Percentiles rank a stretch among this genome's conserved stretches.
Evolutionary conservation across 768 basidiomycete species (phyloP).

Genomic region (Boletus bicolor): DNA sequence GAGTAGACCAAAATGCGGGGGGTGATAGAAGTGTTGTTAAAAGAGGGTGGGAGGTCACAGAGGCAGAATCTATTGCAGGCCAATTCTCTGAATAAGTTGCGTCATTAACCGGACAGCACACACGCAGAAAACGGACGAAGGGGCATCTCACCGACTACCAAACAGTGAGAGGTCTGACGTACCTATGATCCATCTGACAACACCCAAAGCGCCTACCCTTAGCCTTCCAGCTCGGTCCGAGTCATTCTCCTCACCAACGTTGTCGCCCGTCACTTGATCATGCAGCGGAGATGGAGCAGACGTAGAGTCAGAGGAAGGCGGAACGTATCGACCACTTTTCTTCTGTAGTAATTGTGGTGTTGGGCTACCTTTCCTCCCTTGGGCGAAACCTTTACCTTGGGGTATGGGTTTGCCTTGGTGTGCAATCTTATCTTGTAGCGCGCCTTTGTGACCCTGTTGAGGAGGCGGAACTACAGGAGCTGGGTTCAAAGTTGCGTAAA

Average conservation of each 20-base stretch:
- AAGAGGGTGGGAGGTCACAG: neutral
- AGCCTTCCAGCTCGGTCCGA: conserved; percentile 68
- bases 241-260: conserved; percentile 59
- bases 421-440: neutral
- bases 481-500: conserved; percentile 65
- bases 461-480: conserved; percentile 36
- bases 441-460: conserved; percentile 12
- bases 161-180: conserved; percentile 24
- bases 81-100: conserved; percentile 14
- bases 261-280: conserved; percentile 24
- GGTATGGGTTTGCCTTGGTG: neutral
- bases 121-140: neutral
- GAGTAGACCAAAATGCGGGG: conserved; percentile 57
- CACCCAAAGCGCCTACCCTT: conserved; percentile 65
- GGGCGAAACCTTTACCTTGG: conserved; percentile 8
- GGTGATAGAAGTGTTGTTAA: conserved; percentile 18
- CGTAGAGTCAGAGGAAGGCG: conserved; percentile 33
- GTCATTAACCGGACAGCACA: conserved; percentile 1
- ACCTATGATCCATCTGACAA: conserved; percentile 63
- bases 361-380: conserved; percentile 19
- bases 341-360: conserved; percentile 29
- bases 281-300: conserved; percentile 19
- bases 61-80: conserved; percentile 1
- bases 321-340: conserved; percentile 30
- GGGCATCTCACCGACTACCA: neutral